A percentile compares a stretch with the other conserved stretches of the same genome.
Conservation (phyloP, 2,329 filamentous ascomycete genomes). For the Zopfia rhizophila region DNA sequence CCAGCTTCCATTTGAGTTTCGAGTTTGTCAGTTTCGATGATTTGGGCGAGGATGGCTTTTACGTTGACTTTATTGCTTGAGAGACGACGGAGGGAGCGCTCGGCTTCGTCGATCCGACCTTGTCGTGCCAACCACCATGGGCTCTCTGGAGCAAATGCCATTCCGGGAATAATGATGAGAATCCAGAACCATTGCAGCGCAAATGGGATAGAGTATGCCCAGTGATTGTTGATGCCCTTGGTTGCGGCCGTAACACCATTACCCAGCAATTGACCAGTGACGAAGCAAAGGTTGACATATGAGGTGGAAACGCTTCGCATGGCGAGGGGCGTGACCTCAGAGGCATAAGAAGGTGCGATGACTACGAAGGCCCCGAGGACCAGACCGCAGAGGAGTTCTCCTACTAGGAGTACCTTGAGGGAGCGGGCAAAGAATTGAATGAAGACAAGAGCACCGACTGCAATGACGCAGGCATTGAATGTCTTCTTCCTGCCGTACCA, state of each 20-base stretch:
- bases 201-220: constrained; percentile 72
- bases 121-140: constrained; percentile 79
- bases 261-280: constrained; percentile 69
- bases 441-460: constrained; percentile 62
- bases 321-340: constrained; percentile 70
- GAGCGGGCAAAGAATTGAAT: constrained; percentile 71
- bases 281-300: constrained; percentile 71
- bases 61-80: constrained; percentile 62
- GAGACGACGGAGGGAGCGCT: constrained; percentile 70
- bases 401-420: constrained; percentile 66
- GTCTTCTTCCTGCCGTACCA: constrained; percentile 45
- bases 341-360: constrained; percentile 70
- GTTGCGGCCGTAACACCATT: constrained; percentile 53
- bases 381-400: constrained; percentile 68
- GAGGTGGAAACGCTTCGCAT: constrained; percentile 68
- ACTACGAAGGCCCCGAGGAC: constrained; percentile 71
- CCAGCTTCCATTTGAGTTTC: constrained; percentile 68
- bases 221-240: constrained; percentile 58
- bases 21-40: constrained; percentile 83
- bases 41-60: constrained; percentile 77
- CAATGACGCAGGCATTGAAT: constrained; percentile 31
- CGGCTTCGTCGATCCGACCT: constrained; percentile 71
- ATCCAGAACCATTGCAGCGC: constrained; percentile 81
- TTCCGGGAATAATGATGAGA: constrained; percentile 69
- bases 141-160: constrained; percentile 74